phyloP scores from a whole-genome alignment of 1,284 basidiomycete genomes.

The Polyporus tsugae region DNA sequence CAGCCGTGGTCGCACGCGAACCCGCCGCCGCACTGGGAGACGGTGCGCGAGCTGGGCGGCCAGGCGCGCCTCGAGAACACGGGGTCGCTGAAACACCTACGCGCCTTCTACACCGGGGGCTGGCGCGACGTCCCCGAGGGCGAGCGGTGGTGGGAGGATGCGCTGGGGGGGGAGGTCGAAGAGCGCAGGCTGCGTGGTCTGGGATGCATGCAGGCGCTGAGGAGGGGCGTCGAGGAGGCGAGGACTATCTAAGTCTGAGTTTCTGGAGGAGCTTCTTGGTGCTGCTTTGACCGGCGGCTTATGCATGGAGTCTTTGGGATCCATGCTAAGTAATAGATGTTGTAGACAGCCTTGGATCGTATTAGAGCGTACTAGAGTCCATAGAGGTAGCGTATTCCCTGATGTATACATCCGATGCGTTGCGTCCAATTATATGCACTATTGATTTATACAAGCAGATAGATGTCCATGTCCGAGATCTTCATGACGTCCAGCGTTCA shows the following conservation, averaged over 20 bases:
- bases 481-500: not conserved
- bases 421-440: not conserved
- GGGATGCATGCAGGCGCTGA: slow-evolving; percentile 50
- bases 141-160: slow-evolving; percentile 72
- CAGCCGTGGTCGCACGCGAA: slow-evolving; percentile 50
- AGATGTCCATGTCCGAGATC: not conserved
- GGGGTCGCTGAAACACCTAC: slow-evolving; percentile 50
- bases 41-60: slow-evolving; percentile 46
- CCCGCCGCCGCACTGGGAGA: slow-evolving; percentile 63
- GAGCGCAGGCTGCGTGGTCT: slow-evolving; percentile 52
- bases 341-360: not conserved
- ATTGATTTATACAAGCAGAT: not conserved
- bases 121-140: slow-evolving; percentile 64
- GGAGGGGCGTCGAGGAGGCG: slow-evolving; percentile 52
- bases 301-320: not conserved
- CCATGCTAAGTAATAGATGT: not conserved
- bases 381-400: not conserved
- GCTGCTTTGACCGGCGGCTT: not conserved
- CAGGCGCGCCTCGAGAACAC: not conserved
- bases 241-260: slow-evolving; percentile 23
- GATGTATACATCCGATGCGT: not conserved
- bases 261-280: not conserved
- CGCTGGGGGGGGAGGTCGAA: slow-evolving; percentile 60
- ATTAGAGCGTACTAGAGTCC: not conserved
- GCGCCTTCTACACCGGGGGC: slow-evolving; percentile 56